A percentile compares a stretch with the other conserved stretches of the same genome.
These are phyloP conservation scores for Psilocybe azurescens DNA, from an alignment of 768 basidiomycete genomes.

Conservation along the genomic window DNA sequence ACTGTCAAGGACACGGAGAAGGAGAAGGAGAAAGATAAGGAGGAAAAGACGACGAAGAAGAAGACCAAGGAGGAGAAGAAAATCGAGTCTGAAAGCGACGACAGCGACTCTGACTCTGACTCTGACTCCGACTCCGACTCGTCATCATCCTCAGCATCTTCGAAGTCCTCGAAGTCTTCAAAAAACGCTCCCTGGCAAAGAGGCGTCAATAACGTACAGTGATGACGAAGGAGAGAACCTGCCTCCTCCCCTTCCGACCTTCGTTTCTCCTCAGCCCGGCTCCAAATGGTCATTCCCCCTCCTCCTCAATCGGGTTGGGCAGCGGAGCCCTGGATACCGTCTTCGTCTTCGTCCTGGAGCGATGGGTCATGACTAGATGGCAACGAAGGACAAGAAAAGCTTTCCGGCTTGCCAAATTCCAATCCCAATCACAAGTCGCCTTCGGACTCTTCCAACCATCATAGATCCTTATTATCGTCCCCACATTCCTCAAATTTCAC, in stretches of 20 bases:
- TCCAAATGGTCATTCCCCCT: constrained; percentile 4
- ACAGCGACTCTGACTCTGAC: constrained; percentile 1
- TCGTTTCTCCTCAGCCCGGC: background rate
- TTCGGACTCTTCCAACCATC: too few species aligned
- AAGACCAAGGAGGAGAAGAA: background rate
- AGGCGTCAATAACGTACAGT: background rate
- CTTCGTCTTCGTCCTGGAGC: constrained; percentile 12
- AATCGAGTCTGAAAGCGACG: background rate
- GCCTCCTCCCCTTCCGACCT: background rate
- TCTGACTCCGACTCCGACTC: constrained; percentile 1
- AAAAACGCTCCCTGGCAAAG: background rate
- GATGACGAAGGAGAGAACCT: constrained; percentile 6
- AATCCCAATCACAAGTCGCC: background rate
- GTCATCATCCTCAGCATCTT: background rate
- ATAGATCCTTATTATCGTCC: too few species aligned
- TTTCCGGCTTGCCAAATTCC: background rate
- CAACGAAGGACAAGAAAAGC: background rate
- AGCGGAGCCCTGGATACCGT: background rate
- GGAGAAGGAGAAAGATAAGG: constrained; percentile 29
- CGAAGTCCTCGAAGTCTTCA: background rate
- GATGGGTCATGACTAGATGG: constrained; percentile 27
- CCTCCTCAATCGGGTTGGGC: background rate
- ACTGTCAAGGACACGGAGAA: constrained; percentile 41
- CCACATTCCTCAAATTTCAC: background rate
- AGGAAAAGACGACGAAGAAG: background rate